phyloP scores from a whole-genome alignment of 176 grass and related monocot genomes.

The Phragmites australis region DNA sequence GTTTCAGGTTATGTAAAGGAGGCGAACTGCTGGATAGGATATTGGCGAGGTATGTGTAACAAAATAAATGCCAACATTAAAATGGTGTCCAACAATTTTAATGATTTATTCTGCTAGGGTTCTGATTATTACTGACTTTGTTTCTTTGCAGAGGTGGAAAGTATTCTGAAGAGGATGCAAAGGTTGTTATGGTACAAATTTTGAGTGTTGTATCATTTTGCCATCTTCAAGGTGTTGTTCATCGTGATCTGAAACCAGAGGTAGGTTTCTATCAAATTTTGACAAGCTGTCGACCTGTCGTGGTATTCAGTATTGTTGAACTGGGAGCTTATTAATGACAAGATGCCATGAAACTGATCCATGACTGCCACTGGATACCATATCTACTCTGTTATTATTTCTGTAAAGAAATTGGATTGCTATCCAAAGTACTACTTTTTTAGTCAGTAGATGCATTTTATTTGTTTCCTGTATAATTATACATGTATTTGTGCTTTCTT shows the following conservation, averaged over 20 bases:
- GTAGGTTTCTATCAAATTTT: constrained; percentile 44
- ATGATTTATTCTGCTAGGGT: constrained; percentile 14
- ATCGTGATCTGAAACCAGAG: constrained; percentile 98
- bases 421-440: constrained; percentile 5
- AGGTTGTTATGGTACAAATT: constrained; percentile 88
- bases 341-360: constrained; percentile 4
- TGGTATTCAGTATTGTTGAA: not conserved
- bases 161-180: constrained; percentile 99
- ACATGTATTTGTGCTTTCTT: constrained; percentile 26
- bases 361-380: constrained; percentile 4
- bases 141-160: constrained; percentile 78
- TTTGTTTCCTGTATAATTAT: constrained; percentile 11
- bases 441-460: not conserved
- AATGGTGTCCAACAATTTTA: constrained; percentile 4
- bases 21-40: constrained; percentile 95
- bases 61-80: not conserved
- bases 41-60: constrained; percentile 69
- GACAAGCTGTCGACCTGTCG: not conserved
- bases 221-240: constrained; percentile 99
- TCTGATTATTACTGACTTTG: constrained; percentile 14
- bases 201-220: constrained; percentile 92
- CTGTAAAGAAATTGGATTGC: constrained; percentile 5
- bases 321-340: not conserved
- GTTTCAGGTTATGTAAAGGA: constrained; percentile 90
- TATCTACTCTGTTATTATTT: constrained; percentile 22